phyloP scores from a whole-genome alignment of 352 stramenopile species.

The Phytopythium delawarense region DNA sequence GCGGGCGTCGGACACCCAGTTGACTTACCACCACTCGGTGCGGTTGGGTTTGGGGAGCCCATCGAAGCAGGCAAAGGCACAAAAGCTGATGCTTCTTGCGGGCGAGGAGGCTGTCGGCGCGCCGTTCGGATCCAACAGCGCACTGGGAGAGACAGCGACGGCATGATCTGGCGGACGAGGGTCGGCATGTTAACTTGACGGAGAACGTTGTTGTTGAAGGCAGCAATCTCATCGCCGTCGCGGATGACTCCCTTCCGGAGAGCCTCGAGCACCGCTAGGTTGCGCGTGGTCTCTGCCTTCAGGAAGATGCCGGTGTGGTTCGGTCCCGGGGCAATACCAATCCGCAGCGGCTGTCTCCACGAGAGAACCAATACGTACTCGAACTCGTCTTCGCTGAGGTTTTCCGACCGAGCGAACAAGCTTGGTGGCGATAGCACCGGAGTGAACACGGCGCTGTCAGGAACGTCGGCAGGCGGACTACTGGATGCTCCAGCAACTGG shows the following conservation, averaged over 20 bases:
- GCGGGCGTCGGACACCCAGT: neutral
- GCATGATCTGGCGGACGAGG: conserved; percentile 33
- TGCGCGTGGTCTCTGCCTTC: conserved; percentile 23
- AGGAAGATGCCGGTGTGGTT: conserved; percentile 21
- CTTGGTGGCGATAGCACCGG: conserved; percentile 21
- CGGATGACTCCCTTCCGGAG: conserved; percentile 47
- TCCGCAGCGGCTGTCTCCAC: conserved; percentile 42
- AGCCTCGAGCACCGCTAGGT: conserved; percentile 35
- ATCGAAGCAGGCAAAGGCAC: neutral
- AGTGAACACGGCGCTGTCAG: conserved; percentile 32
- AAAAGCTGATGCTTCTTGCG: neutral
- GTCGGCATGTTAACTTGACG: conserved; percentile 17
- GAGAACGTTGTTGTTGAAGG: conserved; percentile 52
- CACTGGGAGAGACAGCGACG: conserved; percentile 27
- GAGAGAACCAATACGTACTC: conserved; percentile 68
- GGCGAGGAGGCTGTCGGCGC: conserved; percentile 8
- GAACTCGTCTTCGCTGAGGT: conserved; percentile 24
- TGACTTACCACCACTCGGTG: neutral
- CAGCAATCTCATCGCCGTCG: conserved; percentile 58
- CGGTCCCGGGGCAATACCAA: conserved; percentile 27
- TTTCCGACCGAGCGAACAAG: conserved; percentile 12
- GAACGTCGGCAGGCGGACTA: neutral
- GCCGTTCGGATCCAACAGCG: conserved; percentile 61
- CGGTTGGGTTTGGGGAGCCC: neutral
- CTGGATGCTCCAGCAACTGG: neutral